Conservation (phyloP, 768 basidiomycete species). For the Kwoniella europaea region DNA sequence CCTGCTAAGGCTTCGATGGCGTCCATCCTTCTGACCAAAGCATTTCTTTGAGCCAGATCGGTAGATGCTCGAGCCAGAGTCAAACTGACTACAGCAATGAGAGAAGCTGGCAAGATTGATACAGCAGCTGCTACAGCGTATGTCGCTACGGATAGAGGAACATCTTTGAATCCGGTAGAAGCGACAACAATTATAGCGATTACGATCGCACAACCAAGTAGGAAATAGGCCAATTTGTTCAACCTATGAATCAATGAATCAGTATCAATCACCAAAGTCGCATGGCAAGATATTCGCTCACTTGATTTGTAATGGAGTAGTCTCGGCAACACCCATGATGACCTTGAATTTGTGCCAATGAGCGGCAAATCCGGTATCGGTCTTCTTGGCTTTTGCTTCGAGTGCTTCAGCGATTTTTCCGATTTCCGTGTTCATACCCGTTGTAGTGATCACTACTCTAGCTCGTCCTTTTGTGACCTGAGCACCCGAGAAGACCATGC, state of each 20-base stretch:
- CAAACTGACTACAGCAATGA: constrained; percentile 65
- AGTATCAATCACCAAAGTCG: constrained; percentile 4
- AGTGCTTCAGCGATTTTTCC: constrained; percentile 59
- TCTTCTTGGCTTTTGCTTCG: constrained; percentile 53
- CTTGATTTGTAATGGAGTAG: constrained; percentile 62
- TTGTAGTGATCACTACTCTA: constrained; percentile 62
- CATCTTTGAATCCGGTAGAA: constrained; percentile 55
- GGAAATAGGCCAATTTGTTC: constrained; percentile 58
- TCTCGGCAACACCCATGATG: constrained; percentile 59
- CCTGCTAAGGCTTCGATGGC: constrained; percentile 69
- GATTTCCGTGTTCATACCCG: constrained; percentile 66
- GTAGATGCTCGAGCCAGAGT: constrained; percentile 67
- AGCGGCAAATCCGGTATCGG: constrained; percentile 56
- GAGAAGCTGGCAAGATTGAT: constrained; percentile 60
- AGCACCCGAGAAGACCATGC: constrained; percentile 59
- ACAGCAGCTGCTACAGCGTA: constrained; percentile 60
- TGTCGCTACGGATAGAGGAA: constrained; percentile 57
- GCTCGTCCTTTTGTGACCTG: constrained; percentile 64
- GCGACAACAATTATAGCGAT: constrained; percentile 59
- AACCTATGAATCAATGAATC: constrained; percentile 59
- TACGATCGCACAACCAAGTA: constrained; percentile 52
- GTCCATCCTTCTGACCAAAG: constrained; percentile 69
- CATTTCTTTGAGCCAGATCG: constrained; percentile 64
- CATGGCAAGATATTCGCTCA: constrained; percentile 19
- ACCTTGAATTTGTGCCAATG: constrained; percentile 66